Evolutionary conservation across 1,284 basidiomycete genomes (phyloP).

Genomic region (Fomitopsis betulina): DNA sequence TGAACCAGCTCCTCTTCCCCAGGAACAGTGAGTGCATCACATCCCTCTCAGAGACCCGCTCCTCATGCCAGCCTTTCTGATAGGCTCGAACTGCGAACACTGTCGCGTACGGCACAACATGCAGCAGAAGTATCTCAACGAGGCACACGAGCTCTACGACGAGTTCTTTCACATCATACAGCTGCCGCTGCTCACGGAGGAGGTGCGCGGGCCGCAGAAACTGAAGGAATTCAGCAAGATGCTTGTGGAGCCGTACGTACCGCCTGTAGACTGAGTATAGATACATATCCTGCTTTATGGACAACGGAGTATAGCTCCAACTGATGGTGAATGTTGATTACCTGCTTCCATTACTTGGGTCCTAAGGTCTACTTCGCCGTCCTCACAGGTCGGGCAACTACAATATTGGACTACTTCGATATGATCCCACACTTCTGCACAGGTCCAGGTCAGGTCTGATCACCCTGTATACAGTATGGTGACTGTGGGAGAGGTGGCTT

Average conservation of each 20-base stretch:
- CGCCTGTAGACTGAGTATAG: constrained; percentile 17
- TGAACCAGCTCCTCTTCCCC: constrained; percentile 96
- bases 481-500: too few species aligned
- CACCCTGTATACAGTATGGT: too few species aligned
- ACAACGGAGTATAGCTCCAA: too few species aligned
- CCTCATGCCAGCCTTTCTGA: not conserved
- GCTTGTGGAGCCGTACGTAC: constrained; percentile 64
- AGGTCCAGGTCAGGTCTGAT: too few species aligned
- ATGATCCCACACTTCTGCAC: too few species aligned
- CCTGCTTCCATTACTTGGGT: too few species aligned
- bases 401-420: too few species aligned
- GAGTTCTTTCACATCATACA: constrained; percentile 96
- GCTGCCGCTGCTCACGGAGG: constrained; percentile 92
- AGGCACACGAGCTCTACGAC: constrained; percentile 94
- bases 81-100: constrained; percentile 92
- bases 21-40: constrained; percentile 63
- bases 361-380: too few species aligned
- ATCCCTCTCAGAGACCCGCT: not conserved
- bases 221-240: constrained; percentile 88
- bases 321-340: too few species aligned
- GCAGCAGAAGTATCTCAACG: constrained; percentile 95
- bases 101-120: constrained; percentile 93
- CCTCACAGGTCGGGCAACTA: too few species aligned
- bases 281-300: not conserved
- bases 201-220: constrained; percentile 93